These are phyloP conservation scores for Dendrothele bispora DNA, from an alignment of 768 basidiomycete species.

Conservation along the genomic window DNA sequence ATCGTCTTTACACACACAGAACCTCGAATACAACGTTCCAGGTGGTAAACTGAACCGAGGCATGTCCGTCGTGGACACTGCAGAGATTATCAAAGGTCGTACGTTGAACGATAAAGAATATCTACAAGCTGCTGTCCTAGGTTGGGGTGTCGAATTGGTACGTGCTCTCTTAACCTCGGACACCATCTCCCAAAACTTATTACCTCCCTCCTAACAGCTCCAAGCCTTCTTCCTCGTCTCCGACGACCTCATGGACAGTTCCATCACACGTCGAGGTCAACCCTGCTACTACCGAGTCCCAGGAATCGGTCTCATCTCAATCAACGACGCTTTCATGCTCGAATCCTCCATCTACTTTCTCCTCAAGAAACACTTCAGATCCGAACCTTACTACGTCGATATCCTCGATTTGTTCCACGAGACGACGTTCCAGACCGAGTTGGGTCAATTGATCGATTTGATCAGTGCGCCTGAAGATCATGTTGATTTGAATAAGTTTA, in stretches of 20 bases:
- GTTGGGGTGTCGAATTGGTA: slow-evolving; percentile 96
- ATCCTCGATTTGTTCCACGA: slow-evolving; percentile 92
- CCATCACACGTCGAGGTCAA: slow-evolving; percentile 90
- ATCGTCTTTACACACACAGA: too few relatives aligned
- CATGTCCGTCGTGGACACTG: slow-evolving; percentile 93
- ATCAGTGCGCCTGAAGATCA: slow-evolving; percentile 92
- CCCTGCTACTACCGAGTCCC: slow-evolving; percentile 87
- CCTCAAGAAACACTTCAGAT: slow-evolving; percentile 83
- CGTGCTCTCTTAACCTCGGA: slow-evolving; percentile 31
- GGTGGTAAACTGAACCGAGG: slow-evolving; percentile 96
- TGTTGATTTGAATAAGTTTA: slow-evolving; percentile 88
- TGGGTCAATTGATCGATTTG: slow-evolving; percentile 94
- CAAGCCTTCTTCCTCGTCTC: slow-evolving; percentile 98
- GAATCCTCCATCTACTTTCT: slow-evolving; percentile 91
- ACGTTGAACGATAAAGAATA: slow-evolving; percentile 81
- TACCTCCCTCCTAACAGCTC: slow-evolving; percentile 47
- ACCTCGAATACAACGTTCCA: slow-evolving; percentile 91
- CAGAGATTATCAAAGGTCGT: slow-evolving; percentile 80
- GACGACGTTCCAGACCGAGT: slow-evolving; percentile 87
- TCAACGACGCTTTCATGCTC: slow-evolving; percentile 97
- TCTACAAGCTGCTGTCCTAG: slow-evolving; percentile 82
- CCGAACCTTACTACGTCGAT: slow-evolving; percentile 81
- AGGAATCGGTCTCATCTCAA: slow-evolving; percentile 77
- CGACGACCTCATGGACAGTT: slow-evolving; percentile 97
- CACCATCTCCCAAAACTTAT: not conserved